These are phyloP conservation scores for Lipomyces chichibuensis DNA, from an alignment of 805 yeast genomes.

Conservation along the genomic window DNA sequence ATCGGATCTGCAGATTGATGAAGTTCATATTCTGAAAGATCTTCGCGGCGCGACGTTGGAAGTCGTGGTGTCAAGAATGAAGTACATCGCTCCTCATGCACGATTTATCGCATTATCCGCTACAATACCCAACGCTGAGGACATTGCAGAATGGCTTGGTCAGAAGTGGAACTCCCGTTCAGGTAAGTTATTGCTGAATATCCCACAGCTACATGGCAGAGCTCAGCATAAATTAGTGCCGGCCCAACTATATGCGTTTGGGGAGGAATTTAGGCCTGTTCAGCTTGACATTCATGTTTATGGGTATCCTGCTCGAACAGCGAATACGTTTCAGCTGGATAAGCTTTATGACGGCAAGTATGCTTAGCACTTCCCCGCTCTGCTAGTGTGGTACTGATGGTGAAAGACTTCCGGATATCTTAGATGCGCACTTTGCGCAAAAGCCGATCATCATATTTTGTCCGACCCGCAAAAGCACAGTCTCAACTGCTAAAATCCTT, in stretches of 20 bases:
- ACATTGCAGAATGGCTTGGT: constrained; percentile 53
- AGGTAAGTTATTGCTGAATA: neutral
- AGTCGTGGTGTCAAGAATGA: constrained; percentile 55
- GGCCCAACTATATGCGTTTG: constrained; percentile 51
- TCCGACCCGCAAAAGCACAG: constrained; percentile 55
- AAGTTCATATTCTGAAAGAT: constrained; percentile 53
- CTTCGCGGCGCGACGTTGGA: constrained; percentile 55
- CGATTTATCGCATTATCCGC: constrained; percentile 57
- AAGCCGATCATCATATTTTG: constrained; percentile 58
- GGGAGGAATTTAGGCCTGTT: constrained; percentile 55
- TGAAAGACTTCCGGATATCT: constrained; percentile 42
- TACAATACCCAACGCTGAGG: constrained; percentile 56
- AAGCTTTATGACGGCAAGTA: constrained; percentile 49
- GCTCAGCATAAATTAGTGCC: constrained; percentile 18
- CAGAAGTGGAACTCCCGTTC: constrained; percentile 16
- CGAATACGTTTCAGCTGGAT: constrained; percentile 56
- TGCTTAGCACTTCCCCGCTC: constrained; percentile 5
- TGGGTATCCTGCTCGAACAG: constrained; percentile 48
- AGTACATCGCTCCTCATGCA: constrained; percentile 44
- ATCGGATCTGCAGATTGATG: constrained; percentile 59
- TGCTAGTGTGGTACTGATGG: neutral
- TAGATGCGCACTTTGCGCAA: constrained; percentile 46
- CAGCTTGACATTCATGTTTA: constrained; percentile 49
- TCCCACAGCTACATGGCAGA: neutral
- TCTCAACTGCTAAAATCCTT: constrained; percentile 50